phyloP scores from a whole-genome alignment of 176 grass and related monocot species.

The Zea mays region Zm-B73-REFERENCE-NAM-5.0 NC_050100.1:79869501-79870000 shows the following conservation, averaged over 20 bases:
- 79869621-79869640: background rate
- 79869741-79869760: slow-evolving; percentile 50
- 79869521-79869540: slow-evolving; percentile 60
- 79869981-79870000: slow-evolving; percentile 33
- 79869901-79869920: slow-evolving; percentile 85
- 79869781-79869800: slow-evolving; percentile 94
- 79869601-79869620: slow-evolving; percentile 99
- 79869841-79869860: background rate
- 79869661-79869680: background rate
- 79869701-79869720: slow-evolving; percentile 76
- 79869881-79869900: slow-evolving; percentile 97
- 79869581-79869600: slow-evolving; percentile 62
- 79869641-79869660: slow-evolving; percentile 15
- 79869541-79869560: slow-evolving; percentile 92
- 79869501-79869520: background rate
- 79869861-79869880: background rate
- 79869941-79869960: slow-evolving; percentile 81
- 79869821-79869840: background rate
- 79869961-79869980: slow-evolving; percentile 97
- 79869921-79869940: slow-evolving; percentile 98
- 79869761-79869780: slow-evolving; percentile 84
- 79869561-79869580: slow-evolving; percentile 88
- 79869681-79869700: slow-evolving; percentile 31
- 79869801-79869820: background rate
- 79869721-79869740: slow-evolving; percentile 93